A percentile compares a stretch with the other conserved stretches of the same genome.
phyloP scores from a whole-genome alignment of 768 basidiomycete genomes.

The Lactarius pseudohatsudake region DNA sequence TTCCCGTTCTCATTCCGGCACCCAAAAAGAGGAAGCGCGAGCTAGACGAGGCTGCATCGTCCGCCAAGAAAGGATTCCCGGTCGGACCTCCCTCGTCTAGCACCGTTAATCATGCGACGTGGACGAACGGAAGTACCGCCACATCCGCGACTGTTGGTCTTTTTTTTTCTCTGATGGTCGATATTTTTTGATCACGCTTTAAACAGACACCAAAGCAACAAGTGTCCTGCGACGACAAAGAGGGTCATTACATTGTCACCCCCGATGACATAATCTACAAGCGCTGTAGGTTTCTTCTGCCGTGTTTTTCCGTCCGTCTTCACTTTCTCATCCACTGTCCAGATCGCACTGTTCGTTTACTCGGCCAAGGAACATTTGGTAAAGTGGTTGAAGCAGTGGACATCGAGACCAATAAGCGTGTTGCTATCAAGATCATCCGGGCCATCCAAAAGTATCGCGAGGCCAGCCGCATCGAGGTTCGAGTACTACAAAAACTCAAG shows the following conservation, averaged over 20 bases:
- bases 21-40: slow-evolving; percentile 86
- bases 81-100: slow-evolving; percentile 52
- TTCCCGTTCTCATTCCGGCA: slow-evolving; percentile 70
- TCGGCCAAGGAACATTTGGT: slow-evolving; percentile 98
- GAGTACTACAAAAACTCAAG: slow-evolving; percentile 89
- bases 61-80: slow-evolving; percentile 58
- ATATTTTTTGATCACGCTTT: slow-evolving; percentile 33
- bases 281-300: slow-evolving; percentile 59
- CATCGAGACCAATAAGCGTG: slow-evolving; percentile 66
- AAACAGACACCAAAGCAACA: slow-evolving; percentile 62
- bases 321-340: slow-evolving; percentile 20
- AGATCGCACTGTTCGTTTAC: slow-evolving; percentile 90
- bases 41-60: slow-evolving; percentile 67
- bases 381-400: slow-evolving; percentile 96
- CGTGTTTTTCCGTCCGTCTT: background rate
- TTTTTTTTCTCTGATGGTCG: slow-evolving; percentile 32
- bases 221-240: slow-evolving; percentile 91
- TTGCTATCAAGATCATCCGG: slow-evolving; percentile 98
- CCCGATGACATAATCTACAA: slow-evolving; percentile 85
- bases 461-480: slow-evolving; percentile 96
- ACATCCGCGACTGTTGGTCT: slow-evolving; percentile 66
- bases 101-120: slow-evolving; percentile 56
- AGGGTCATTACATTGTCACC: slow-evolving; percentile 96
- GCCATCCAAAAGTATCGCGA: slow-evolving; percentile 99
- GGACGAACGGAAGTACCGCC: slow-evolving; percentile 64